phyloP scores from a whole-genome alignment of 257 asterid species.

The Solanum rostratum region DNA sequence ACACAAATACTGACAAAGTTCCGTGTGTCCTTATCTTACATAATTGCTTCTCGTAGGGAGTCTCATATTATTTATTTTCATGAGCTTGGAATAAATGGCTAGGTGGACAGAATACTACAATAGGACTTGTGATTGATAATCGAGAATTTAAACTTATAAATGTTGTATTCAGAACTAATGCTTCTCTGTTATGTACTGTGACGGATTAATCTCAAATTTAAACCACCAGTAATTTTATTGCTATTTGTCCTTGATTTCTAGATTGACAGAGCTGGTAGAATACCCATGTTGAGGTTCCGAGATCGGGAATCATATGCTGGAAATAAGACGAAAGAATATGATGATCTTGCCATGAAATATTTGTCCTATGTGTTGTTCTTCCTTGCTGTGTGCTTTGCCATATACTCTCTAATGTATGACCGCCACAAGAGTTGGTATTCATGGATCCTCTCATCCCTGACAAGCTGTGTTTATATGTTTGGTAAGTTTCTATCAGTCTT shows the following conservation, averaged over 20 bases:
- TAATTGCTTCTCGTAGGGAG: neutral
- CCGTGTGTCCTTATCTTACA: neutral
- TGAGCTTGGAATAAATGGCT: neutral
- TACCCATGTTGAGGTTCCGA: conserved; percentile 86
- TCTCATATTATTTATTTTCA: neutral
- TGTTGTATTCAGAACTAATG: neutral
- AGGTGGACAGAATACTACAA: neutral
- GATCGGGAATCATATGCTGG: conserved; percentile 93
- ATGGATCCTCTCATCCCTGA: conserved; percentile 90
- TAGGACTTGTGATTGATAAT: neutral
- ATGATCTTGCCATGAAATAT: conserved; percentile 97
- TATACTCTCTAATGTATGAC: conserved; percentile 87
- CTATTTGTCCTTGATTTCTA: conserved; percentile 4
- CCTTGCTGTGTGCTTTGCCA: conserved; percentile 65
- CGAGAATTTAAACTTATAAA: neutral
- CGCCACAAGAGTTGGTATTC: conserved; percentile 99
- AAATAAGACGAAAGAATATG: conserved; percentile 96
- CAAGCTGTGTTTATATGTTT: conserved; percentile 98
- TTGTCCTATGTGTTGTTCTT: conserved; percentile 75
- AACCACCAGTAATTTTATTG: neutral
- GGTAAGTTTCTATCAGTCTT: conserved; percentile 43
- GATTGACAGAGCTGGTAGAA: conserved; percentile 90
- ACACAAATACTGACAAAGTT: neutral
- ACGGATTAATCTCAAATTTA: neutral
- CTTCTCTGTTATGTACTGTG: neutral